Conservation (phyloP, 148 eudicot species). For the Rheum nobile region DNA sequence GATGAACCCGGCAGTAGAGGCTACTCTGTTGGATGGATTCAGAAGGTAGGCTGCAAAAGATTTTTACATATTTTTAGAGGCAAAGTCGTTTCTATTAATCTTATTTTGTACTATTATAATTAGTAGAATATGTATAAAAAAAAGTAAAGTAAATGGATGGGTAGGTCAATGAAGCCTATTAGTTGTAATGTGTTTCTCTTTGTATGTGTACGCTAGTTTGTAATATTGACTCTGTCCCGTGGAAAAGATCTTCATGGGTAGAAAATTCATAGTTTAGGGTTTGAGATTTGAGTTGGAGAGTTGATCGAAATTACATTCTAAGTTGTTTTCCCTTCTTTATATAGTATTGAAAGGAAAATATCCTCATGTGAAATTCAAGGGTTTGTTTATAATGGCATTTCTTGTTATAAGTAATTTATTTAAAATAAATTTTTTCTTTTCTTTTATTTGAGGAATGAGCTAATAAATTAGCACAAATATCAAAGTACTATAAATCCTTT, state of each 20-base stretch:
- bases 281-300: background rate
- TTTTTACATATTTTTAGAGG: background rate
- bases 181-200: background rate
- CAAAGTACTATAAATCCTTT: too few relatives aligned
- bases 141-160: background rate
- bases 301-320: too few relatives aligned
- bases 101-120: background rate
- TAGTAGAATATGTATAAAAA: background rate
- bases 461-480: too few relatives aligned
- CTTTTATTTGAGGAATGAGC: too few relatives aligned
- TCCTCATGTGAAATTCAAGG: too few relatives aligned
- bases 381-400: too few relatives aligned
- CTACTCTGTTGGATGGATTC: background rate
- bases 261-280: background rate
- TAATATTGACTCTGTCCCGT: background rate
- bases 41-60: background rate
- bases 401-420: too few relatives aligned
- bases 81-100: background rate
- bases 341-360: too few relatives aligned
- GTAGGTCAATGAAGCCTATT: constrained; percentile 3
- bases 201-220: background rate
- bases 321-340: too few relatives aligned
- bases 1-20: background rate
- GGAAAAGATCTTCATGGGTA: background rate
- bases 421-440: too few relatives aligned